Conservation (phyloP, 2,329 filamentous ascomycete genomes). For the Xylaria sp. region DNA sequence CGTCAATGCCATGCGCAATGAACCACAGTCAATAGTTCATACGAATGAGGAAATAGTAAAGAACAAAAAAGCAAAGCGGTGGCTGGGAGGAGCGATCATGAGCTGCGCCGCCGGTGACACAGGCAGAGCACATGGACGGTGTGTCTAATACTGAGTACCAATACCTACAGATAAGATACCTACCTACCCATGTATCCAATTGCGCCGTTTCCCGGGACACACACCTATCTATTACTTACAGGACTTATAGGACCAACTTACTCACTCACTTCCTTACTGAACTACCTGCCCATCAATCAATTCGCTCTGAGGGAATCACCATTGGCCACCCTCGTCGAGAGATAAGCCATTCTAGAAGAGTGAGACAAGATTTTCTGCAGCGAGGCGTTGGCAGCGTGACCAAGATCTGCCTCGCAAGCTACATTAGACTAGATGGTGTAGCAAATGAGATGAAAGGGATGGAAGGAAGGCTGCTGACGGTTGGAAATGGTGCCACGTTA, state of each 20-base stretch:
- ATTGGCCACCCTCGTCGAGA: slow-evolving; percentile 6
- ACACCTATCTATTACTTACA: no score
- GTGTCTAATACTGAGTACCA: background rate
- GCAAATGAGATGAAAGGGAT: slow-evolving; percentile 18
- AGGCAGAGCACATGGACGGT: slow-evolving; percentile 18
- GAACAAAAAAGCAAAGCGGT: slow-evolving; percentile 4
- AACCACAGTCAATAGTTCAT: background rate
- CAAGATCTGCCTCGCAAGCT: background rate
- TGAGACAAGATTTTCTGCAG: background rate
- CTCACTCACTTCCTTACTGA: no score
- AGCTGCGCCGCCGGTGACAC: slow-evolving; percentile 10
- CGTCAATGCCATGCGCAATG: background rate
- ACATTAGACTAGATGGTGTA: slow-evolving; percentile 1
- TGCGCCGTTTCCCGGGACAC: background rate
- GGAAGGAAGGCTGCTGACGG: slow-evolving; percentile 13
- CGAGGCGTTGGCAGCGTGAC: slow-evolving; percentile 25
- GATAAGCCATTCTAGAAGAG: slow-evolving; percentile 18
- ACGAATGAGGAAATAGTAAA: slow-evolving; percentile 1
- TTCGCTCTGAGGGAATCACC: background rate
- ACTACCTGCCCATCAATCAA: background rate
- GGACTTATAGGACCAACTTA: no score
- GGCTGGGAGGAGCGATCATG: slow-evolving; percentile 3
- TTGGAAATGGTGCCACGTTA: slow-evolving; percentile 30
- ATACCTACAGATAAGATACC: no score
- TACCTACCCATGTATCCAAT: no score